A percentile compares a stretch with the other conserved stretches of the same genome.
phyloP scores from a whole-genome alignment of 2,329 filamentous ascomycete species.

The Venturia nashicola region DNA sequence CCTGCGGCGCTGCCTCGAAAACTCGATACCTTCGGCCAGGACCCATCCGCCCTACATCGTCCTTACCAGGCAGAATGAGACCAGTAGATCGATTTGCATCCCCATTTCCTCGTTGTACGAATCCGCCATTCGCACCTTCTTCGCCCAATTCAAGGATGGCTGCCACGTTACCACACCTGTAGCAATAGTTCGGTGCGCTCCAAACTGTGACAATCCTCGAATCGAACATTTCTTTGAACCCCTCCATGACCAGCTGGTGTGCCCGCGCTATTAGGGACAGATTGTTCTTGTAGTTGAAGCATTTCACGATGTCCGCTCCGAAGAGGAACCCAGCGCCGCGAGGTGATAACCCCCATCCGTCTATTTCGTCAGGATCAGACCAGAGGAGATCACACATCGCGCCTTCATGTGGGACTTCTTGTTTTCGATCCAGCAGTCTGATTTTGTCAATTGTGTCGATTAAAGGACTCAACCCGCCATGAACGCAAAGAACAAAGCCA shows the following conservation, averaged over 20 bases:
- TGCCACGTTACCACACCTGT: slow-evolving; percentile 51
- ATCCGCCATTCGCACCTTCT: slow-evolving; percentile 48
- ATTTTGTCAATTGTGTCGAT: slow-evolving; percentile 96
- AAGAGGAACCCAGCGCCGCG: slow-evolving; percentile 94
- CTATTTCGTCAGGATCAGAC: slow-evolving; percentile 97
- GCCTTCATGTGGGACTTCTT: slow-evolving; percentile 96
- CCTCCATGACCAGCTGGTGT: slow-evolving; percentile 98
- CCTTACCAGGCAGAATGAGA: slow-evolving; percentile 27
- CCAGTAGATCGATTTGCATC: slow-evolving; percentile 40
- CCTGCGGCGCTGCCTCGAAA: slow-evolving; percentile 93
- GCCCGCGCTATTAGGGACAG: slow-evolving; percentile 84
- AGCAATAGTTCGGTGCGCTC: slow-evolving; percentile 62
- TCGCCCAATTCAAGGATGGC: slow-evolving; percentile 88
- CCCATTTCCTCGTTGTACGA: slow-evolving; percentile 48
- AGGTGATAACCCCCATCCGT: slow-evolving; percentile 90
- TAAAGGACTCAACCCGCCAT: slow-evolving; percentile 81
- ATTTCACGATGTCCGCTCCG: slow-evolving; percentile 87
- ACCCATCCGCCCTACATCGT: slow-evolving; percentile 39
- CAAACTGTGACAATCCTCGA: slow-evolving; percentile 95
- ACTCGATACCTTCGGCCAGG: slow-evolving; percentile 86
- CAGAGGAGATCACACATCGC: slow-evolving; percentile 98
- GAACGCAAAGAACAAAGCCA: slow-evolving; percentile 86
- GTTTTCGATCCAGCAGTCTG: slow-evolving; percentile 83
- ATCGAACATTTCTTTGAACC: slow-evolving; percentile 99
- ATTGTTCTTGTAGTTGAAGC: slow-evolving; percentile 91